phyloP scores from a whole-genome alignment of 2,329 filamentous ascomycete species.

The Sporothrix curviconia region DNA sequence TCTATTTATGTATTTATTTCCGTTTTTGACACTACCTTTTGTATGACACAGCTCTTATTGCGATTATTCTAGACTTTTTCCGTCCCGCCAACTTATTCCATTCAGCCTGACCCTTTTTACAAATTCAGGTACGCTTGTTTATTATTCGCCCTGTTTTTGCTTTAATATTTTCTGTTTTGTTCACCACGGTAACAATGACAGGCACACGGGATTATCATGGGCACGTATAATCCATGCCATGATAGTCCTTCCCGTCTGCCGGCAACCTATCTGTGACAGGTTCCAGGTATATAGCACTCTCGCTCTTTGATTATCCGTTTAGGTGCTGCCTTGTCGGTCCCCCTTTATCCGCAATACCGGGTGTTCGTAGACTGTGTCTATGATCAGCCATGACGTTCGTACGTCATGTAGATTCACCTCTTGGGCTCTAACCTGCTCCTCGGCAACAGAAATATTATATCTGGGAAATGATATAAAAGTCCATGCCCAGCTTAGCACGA shows the following conservation, averaged over 20 bases:
- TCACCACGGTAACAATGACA: not conserved
- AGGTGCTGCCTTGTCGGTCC: too few relatives aligned
- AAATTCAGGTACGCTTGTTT: not conserved
- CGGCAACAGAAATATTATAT: too few relatives aligned
- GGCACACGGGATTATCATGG: not conserved
- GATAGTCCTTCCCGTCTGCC: not conserved
- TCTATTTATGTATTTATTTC: too few relatives aligned
- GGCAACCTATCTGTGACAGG: slow-evolving; percentile 10
- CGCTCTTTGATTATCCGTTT: too few relatives aligned
- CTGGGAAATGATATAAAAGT: not conserved
- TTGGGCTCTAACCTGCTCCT: too few relatives aligned
- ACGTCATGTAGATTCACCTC: not conserved
- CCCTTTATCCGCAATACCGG: too few relatives aligned
- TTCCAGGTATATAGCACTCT: slow-evolving; percentile 1
- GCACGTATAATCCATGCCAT: not conserved
- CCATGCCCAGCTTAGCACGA: not conserved
- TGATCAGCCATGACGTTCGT: not conserved
- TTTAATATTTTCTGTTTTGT: not conserved
- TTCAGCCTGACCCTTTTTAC: too few relatives aligned
- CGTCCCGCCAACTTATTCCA: too few relatives aligned
- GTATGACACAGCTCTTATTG: too few relatives aligned
- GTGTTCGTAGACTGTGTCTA: not conserved
- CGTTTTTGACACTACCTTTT: too few relatives aligned
- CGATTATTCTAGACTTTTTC: too few relatives aligned
- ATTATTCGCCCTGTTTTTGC: not conserved